Percentiles rank a stretch among this genome's conserved stretches.
Conservation (phyloP, 1,284 basidiomycete species). For the Ustilago shanxiensis region DNA sequence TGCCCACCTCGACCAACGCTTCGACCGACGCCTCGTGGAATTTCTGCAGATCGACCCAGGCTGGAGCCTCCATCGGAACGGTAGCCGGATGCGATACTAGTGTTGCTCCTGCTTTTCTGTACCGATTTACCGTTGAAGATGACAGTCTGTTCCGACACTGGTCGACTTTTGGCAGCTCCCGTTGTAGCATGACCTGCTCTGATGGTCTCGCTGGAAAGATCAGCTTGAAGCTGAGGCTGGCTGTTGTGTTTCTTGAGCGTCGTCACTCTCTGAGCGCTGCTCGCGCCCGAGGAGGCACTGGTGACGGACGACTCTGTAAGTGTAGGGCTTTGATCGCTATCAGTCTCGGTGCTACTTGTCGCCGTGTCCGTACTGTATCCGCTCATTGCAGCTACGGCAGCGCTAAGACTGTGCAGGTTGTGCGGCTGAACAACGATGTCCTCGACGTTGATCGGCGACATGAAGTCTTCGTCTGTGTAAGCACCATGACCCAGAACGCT, state of each 20-base stretch:
- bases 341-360: slow-evolving; percentile 37
- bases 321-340: slow-evolving; percentile 38
- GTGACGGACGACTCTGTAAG: slow-evolving; percentile 48
- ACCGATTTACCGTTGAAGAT: slow-evolving; percentile 7
- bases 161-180: background rate
- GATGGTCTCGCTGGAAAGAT: background rate
- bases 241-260: slow-evolving; percentile 36
- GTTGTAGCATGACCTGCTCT: background rate
- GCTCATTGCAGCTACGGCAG: slow-evolving; percentile 45
- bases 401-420: slow-evolving; percentile 43
- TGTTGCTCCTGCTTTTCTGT: slow-evolving; percentile 41
- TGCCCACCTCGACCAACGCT: slow-evolving; percentile 1
- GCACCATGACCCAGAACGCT: slow-evolving; percentile 49
- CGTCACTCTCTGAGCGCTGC: slow-evolving; percentile 9
- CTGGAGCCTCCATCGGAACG: slow-evolving; percentile 48
- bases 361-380: slow-evolving; percentile 38
- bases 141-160: slow-evolving; percentile 13
- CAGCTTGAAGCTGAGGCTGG: slow-evolving; percentile 34
- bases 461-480: slow-evolving; percentile 48
- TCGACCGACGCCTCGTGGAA: slow-evolving; percentile 41
- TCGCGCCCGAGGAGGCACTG: slow-evolving; percentile 21
- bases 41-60: slow-evolving; percentile 54
- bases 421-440: slow-evolving; percentile 37
- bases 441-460: slow-evolving; percentile 32
- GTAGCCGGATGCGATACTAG: slow-evolving; percentile 35